Evolutionary conservation across 1,139 yeast species (phyloP).

Genomic region (Arxiozyma slooffiae): DNA sequence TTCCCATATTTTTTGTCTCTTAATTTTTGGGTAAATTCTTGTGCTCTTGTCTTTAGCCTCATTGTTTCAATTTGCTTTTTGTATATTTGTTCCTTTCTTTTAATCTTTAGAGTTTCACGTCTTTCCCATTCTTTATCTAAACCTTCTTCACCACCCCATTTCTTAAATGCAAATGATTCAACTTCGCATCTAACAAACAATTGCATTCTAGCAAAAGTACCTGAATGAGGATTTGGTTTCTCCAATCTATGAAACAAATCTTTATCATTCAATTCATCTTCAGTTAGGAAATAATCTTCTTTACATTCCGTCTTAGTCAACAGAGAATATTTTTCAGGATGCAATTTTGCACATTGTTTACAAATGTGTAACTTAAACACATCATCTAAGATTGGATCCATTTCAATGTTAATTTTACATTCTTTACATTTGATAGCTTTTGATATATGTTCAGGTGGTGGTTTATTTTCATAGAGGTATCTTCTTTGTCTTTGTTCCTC

Average conservation of each 20-base stretch:
- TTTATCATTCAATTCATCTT: conserved; percentile 75
- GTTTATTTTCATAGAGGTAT: conserved; percentile 38
- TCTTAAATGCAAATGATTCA: conserved; percentile 82
- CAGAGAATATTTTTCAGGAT: conserved; percentile 81
- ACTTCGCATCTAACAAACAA: conserved; percentile 79
- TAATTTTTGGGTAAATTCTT: conserved; percentile 66
- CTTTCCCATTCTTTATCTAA: conserved; percentile 88
- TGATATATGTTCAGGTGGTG: conserved; percentile 64
- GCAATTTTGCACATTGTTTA: conserved; percentile 56
- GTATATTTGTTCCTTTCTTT: conserved; percentile 70
- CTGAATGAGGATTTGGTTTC: conserved; percentile 90
- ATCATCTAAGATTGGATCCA: conserved; percentile 62
- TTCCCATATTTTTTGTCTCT: conserved; percentile 44
- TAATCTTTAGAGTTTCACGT: conserved; percentile 61
- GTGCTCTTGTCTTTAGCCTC: conserved; percentile 88
- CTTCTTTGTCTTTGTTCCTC: conserved; percentile 42
- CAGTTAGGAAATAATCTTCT: conserved; percentile 85
- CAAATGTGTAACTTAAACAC: conserved; percentile 72
- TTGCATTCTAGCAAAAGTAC: conserved; percentile 85
- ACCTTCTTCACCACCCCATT: conserved; percentile 90
- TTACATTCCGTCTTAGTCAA: conserved; percentile 92
- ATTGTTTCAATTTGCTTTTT: conserved; percentile 67
- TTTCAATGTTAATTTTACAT: conserved; percentile 61
- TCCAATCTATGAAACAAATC: conserved; percentile 65
- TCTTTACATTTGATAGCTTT: conserved; percentile 74